These are phyloP conservation scores for Nicotiana attenuata DNA, from an alignment of 257 asterid species.

Conservation along the genomic window DNA sequence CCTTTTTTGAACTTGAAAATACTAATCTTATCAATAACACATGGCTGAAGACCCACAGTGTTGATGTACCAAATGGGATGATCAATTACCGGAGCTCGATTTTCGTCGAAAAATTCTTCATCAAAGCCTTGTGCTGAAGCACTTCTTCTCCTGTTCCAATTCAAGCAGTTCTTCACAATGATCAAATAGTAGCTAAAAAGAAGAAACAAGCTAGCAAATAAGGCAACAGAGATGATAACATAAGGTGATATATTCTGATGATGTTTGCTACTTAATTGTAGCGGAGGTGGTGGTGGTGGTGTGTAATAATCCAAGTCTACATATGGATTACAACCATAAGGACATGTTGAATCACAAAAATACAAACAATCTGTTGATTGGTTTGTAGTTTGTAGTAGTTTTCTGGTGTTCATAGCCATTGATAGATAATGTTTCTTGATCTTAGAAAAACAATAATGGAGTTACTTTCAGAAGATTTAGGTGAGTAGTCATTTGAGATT, in stretches of 20 bases:
- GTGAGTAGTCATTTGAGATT: slow-evolving; percentile 1
- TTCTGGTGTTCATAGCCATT: slow-evolving; percentile 20
- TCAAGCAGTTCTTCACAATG: slow-evolving; percentile 14
- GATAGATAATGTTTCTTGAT: neutral
- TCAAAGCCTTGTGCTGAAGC: neutral
- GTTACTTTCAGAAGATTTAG: neutral
- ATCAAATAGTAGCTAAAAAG: slow-evolving; percentile 23
- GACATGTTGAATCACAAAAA: slow-evolving; percentile 23
- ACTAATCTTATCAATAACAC: slow-evolving; percentile 29
- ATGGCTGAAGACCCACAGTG: slow-evolving; percentile 33
- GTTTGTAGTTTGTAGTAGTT: slow-evolving; percentile 13
- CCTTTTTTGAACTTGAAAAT: slow-evolving; percentile 28
- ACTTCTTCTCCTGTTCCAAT: slow-evolving; percentile 10
- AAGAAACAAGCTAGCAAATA: slow-evolving; percentile 21
- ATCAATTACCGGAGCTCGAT: slow-evolving; percentile 20
- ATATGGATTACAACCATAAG: slow-evolving; percentile 16
- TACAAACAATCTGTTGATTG: slow-evolving; percentile 18
- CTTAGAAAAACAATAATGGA: neutral
- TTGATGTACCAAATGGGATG: slow-evolving; percentile 46
- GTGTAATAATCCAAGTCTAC: neutral
- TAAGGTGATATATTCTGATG: slow-evolving; percentile 13
- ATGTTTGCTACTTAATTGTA: neutral
- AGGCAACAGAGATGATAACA: slow-evolving; percentile 16
- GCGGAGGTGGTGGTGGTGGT: slow-evolving; percentile 2
- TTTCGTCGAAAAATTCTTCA: slow-evolving; percentile 26